Base-by-base conservation (phyloP, 768 basidiomycete species). In the Lactifluus rugatus region DNA sequence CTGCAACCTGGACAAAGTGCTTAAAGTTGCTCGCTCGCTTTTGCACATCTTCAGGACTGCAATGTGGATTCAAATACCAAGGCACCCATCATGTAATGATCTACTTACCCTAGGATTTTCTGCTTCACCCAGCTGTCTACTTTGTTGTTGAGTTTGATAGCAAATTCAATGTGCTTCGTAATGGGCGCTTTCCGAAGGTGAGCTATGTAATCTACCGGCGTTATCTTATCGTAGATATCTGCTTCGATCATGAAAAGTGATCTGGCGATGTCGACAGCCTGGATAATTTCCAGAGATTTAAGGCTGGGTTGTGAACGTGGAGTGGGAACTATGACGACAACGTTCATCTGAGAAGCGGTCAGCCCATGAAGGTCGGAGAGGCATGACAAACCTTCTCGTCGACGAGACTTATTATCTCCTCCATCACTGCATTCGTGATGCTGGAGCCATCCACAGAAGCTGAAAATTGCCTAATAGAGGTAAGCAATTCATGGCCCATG, bases 171-270 rank as follows among this genome's bases (percentile, higher is more conserved):
- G 59, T 56, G 59, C 8, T 67, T 70, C 57, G 73, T 74, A 25
- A 60, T 56, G 9, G 59, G 45, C 5, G 68, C 67, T 11, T 69
- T 58, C 23, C 67, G 64, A 16, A 76, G 66, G 63, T 78, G 71
- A n/a, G 68, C 69, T 41, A 79, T 71, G 48, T 75, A 78, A 64
- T 78, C 77, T 4, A 70, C 69, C 0, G 75, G 72, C 36, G 69
- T 65, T 17, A 78, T 71, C 19, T 68, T 63, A 19, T 63, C 65
- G 61, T 74, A 78, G 51, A 64, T 67, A 54, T 77, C 75, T 16
- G 74, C 74, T 64, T 79, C 78, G 13, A 78, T 66, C 11, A 77
- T 62, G 2, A 76, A 72, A 13, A 79, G 70, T 1, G 72, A 76
- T 45, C 72, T 70, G 2, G 78, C 78, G 5, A 79, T 70, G 57